phyloP scores from a whole-genome alignment of 805 yeast species.

The Suhomyces vadensis region DNA sequence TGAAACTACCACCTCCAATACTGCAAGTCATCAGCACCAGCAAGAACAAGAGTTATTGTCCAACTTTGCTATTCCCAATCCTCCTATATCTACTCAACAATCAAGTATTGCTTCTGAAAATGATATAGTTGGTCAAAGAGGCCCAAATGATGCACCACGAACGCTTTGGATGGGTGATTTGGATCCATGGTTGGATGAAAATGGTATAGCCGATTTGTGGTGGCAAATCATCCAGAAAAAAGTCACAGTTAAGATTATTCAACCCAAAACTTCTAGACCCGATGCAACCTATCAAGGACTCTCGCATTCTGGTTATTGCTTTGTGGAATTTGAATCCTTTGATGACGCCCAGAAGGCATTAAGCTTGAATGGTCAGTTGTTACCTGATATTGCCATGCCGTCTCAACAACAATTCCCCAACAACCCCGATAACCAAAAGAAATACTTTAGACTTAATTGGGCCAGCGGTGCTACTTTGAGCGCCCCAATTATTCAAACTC shows the following conservation, averaged over 20 bases:
- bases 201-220: conserved; percentile 49
- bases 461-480: conserved; percentile 78
- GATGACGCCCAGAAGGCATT: conserved; percentile 72
- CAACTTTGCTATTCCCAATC: conserved; percentile 40
- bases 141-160: conserved; percentile 50
- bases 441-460: conserved; percentile 77
- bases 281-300: conserved; percentile 25
- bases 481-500: conserved; percentile 70
- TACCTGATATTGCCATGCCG: conserved; percentile 58
- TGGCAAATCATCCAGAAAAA: conserved; percentile 58
- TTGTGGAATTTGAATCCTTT: conserved; percentile 68
- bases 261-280: conserved; percentile 35
- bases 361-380: conserved; percentile 60
- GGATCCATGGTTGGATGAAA: conserved; percentile 77
- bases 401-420: conserved; percentile 41
- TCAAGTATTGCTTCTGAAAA: conserved; percentile 32
- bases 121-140: conserved; percentile 10
- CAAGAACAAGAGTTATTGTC: conserved; percentile 45
- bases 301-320: conserved; percentile 65
- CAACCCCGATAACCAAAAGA: conserved; percentile 51
- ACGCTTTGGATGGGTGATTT: conserved; percentile 90
- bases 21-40: conserved; percentile 44
- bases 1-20: conserved; percentile 22
- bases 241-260: conserved; percentile 68
- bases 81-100: conserved; percentile 42